Conservation (phyloP, 192 early-diverging fungal genomes). For the Linnemannia zychae region DNA sequence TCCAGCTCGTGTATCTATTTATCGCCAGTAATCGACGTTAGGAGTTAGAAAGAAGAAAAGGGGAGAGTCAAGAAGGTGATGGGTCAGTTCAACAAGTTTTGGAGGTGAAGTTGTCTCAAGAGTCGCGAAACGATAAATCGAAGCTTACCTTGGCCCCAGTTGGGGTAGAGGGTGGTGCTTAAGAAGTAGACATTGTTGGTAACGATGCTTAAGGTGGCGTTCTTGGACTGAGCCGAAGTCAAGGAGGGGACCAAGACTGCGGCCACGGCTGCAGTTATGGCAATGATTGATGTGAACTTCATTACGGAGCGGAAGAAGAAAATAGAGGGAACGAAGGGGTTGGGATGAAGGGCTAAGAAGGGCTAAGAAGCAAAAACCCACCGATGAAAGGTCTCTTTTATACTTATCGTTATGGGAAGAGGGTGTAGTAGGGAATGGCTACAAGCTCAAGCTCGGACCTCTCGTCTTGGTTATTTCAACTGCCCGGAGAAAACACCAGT, state of each 20-base stretch:
- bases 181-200: slow-evolving; percentile 48
- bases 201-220: slow-evolving; percentile 38
- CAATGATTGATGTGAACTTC: slow-evolving; percentile 30
- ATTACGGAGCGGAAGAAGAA: slow-evolving; percentile 12
- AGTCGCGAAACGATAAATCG: neutral
- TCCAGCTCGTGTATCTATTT: slow-evolving; percentile 23
- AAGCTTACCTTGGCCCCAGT: slow-evolving; percentile 45
- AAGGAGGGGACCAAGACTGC: slow-evolving; percentile 13
- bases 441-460: neutral
- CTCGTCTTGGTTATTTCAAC: neutral
- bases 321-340: neutral
- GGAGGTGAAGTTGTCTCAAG: neutral
- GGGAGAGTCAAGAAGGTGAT: neutral
- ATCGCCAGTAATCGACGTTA: neutral
- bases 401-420: neutral
- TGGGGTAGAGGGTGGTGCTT: slow-evolving; percentile 33
- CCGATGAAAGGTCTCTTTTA: neutral
- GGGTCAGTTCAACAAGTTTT: neutral
- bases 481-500: neutral
- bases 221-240: slow-evolving; percentile 15
- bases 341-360: neutral
- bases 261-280: slow-evolving; percentile 14
- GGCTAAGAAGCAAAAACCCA: too few relatives aligned
- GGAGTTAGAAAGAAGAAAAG: neutral
- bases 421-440: neutral